Conservation (phyloP, 371 early-diverging fungal species). For the Mucor plumbeus region DNA sequence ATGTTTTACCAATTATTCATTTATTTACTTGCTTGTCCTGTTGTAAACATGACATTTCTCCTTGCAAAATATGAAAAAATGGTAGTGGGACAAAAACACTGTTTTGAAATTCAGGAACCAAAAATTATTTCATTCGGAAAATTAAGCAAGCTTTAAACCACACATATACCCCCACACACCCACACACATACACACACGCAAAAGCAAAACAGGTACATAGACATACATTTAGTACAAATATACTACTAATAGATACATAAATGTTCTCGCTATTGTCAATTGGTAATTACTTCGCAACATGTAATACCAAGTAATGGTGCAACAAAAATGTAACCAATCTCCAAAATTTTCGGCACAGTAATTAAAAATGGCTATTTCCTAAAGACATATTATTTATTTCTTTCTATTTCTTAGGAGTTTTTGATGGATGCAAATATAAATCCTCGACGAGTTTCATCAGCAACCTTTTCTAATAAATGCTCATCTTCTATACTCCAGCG, state of each 20-base stretch:
- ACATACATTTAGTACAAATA: too few relatives aligned
- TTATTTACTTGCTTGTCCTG: neutral
- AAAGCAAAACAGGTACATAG: too few relatives aligned
- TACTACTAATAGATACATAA: too few relatives aligned
- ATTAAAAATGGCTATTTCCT: slow-evolving; percentile 3
- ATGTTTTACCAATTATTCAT: neutral
- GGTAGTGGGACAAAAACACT: neutral
- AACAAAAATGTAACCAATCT: neutral
- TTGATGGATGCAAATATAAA: slow-evolving; percentile 33
- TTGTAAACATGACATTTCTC: neutral
- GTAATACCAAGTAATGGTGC: slow-evolving; percentile 8
- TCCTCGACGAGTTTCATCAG: slow-evolving; percentile 31
- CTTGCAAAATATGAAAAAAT: neutral
- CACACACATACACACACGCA: too few relatives aligned
- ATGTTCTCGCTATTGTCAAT: neutral
- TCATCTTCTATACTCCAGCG: slow-evolving; percentile 41
- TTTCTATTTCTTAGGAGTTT: neutral
- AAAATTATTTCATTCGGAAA: too few relatives aligned
- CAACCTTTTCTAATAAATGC: slow-evolving; percentile 18
- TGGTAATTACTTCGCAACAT: too few relatives aligned
- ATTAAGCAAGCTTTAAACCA: too few relatives aligned
- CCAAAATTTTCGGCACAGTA: slow-evolving; percentile 1
- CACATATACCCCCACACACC: too few relatives aligned
- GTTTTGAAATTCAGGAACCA: neutral
- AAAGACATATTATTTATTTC: neutral